These are phyloP conservation scores for Kurtzmaniella quercitrusa DNA, from an alignment of 1,139 yeast genomes.

Conservation along the genomic window DNA sequence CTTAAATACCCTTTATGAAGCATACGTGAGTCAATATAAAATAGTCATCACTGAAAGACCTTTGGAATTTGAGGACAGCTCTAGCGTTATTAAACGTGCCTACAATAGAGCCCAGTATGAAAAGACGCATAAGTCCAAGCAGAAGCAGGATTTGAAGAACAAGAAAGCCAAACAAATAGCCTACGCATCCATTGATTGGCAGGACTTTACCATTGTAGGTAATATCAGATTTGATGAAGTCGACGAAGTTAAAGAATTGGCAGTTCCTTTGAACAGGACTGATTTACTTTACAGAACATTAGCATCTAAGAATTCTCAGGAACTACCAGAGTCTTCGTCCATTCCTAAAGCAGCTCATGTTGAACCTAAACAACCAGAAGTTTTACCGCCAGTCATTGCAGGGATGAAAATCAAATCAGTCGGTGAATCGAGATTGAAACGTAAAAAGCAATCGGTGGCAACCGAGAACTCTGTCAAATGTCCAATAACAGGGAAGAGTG, in stretches of 20 bases:
- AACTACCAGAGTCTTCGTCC: too few species aligned
- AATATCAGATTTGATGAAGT: slow-evolving; percentile 63
- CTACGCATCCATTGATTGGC: slow-evolving; percentile 86
- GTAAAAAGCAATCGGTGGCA: slow-evolving; percentile 12
- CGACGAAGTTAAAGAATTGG: slow-evolving; percentile 59
- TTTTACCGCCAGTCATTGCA: slow-evolving; percentile 25
- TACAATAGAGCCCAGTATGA: slow-evolving; percentile 57
- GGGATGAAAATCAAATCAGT: slow-evolving; percentile 68
- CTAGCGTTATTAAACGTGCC: slow-evolving; percentile 44
- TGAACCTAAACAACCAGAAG: slow-evolving; percentile 3
- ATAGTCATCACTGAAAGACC: slow-evolving; percentile 21
- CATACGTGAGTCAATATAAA: slow-evolving; percentile 56
- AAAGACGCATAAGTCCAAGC: slow-evolving; percentile 27
- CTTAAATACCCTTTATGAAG: slow-evolving; percentile 48
- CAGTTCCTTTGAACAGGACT: slow-evolving; percentile 56
- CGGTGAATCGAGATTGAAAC: slow-evolving; percentile 59
- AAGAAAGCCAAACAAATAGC: slow-evolving; percentile 34
- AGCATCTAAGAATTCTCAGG: slow-evolving; percentile 24
- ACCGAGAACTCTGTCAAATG: slow-evolving; percentile 52
- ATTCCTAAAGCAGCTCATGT: neutral
- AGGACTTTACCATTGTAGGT: slow-evolving; percentile 69
- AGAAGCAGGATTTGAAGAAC: slow-evolving; percentile 32
- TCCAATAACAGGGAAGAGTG: slow-evolving; percentile 66
- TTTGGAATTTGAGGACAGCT: slow-evolving; percentile 10
- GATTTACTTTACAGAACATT: slow-evolving; percentile 62